Conservation (phyloP, 2,329 filamentous ascomycete species). For the Aspergillus luchuensis region DNA sequence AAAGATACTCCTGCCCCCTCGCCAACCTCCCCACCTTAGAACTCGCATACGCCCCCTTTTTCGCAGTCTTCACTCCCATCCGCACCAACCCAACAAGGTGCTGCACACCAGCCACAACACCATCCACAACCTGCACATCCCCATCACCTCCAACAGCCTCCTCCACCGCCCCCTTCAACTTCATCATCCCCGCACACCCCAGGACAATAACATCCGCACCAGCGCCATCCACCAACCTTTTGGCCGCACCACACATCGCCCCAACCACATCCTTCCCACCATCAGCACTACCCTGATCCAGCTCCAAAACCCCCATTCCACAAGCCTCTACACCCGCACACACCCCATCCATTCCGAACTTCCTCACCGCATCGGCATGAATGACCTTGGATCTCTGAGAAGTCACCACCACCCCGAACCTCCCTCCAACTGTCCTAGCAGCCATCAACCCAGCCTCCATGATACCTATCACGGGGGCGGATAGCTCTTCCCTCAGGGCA, state of each 20-base stretch:
- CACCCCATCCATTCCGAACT: conserved; percentile 47
- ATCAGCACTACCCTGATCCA: conserved; percentile 34
- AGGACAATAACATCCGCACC: conserved; percentile 49
- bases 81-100: conserved; percentile 29
- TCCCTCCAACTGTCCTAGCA: conserved; percentile 51
- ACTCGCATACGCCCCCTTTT: conserved; percentile 33
- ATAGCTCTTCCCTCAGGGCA: conserved; percentile 51
- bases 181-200: conserved; percentile 55
- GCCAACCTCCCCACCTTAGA: conserved; percentile 27
- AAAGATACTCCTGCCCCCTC: conserved; percentile 34
- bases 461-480: conserved; percentile 51
- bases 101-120: conserved; percentile 48
- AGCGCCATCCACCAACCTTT: conserved; percentile 38
- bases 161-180: conserved; percentile 50
- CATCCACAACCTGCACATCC: conserved; percentile 53
- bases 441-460: conserved; percentile 56
- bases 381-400: conserved; percentile 43
- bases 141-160: conserved; percentile 48
- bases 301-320: conserved; percentile 48
- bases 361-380: conserved; percentile 43
- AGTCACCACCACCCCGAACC: conserved; percentile 51
- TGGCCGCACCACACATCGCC: conserved; percentile 43
- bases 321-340: conserved; percentile 48
- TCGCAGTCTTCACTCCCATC: conserved; percentile 33
- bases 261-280: conserved; percentile 7